Evolutionary conservation across 345 rosid species (phyloP).

Genomic region (Lepidium aucheri): DNA sequence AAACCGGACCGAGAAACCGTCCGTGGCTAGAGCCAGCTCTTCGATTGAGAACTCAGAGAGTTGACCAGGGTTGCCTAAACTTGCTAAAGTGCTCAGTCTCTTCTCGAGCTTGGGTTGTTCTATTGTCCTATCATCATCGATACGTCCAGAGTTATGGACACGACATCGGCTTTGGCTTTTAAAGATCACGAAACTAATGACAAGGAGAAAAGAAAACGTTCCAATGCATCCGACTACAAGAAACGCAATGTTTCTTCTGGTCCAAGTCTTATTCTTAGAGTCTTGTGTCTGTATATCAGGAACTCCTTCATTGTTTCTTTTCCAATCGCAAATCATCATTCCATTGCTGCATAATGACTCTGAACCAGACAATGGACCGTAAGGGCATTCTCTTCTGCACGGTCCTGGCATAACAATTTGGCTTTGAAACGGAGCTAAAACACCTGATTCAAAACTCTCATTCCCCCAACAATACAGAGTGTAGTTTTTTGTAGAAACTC

Average conservation of each 20-base stretch:
- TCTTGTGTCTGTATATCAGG: background rate
- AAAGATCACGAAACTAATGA: constrained; percentile 35
- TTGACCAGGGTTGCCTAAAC: constrained; percentile 49
- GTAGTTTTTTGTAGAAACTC: constrained; percentile 23
- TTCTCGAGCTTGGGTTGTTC: constrained; percentile 33
- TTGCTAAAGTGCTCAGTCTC: constrained; percentile 53
- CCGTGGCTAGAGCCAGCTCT: constrained; percentile 38
- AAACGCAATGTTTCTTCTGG: constrained; percentile 35
- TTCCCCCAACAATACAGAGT: constrained; percentile 69
- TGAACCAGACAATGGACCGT: constrained; percentile 16
- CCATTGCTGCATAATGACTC: constrained; percentile 23
- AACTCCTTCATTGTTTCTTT: background rate
- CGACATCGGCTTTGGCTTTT: constrained; percentile 38
- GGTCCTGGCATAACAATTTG: constrained; percentile 44
- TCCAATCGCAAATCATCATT: background rate
- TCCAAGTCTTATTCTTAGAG: constrained; percentile 26
- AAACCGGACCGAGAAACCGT: constrained; percentile 48
- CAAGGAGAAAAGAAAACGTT: constrained; percentile 31
- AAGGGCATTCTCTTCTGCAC: constrained; percentile 36
- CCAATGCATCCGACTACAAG: constrained; percentile 63
- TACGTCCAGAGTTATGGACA: constrained; percentile 63
- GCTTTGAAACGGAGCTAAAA: constrained; percentile 28
- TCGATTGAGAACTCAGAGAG: constrained; percentile 54
- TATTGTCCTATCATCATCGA: constrained; percentile 33
- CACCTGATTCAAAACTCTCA: constrained; percentile 20